Percentiles rank a stretch among this genome's conserved stretches.
phyloP scores from a whole-genome alignment of 1,284 basidiomycete species.

The Sporisorium scitamineum region DNA sequence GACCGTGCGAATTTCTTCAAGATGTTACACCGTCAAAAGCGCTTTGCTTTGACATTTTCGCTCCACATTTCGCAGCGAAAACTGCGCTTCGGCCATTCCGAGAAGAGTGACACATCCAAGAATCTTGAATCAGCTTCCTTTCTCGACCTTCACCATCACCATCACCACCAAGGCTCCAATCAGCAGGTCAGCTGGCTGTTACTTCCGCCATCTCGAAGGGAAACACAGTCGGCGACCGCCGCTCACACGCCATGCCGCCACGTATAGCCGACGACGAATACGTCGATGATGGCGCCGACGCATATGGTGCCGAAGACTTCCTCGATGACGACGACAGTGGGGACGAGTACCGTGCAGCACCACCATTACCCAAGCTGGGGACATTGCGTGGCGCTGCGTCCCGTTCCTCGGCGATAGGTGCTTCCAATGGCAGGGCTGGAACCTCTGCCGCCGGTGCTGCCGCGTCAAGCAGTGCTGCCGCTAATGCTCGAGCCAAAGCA shows the following conservation, averaged over 20 bases:
- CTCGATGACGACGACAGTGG: slow-evolving; percentile 54
- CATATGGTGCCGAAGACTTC: slow-evolving; percentile 50
- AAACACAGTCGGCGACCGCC: not conserved
- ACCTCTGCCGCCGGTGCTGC: not conserved
- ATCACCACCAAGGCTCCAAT: not conserved
- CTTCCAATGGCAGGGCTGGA: slow-evolving; percentile 30
- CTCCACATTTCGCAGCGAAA: slow-evolving; percentile 17
- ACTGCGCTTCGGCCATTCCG: slow-evolving; percentile 5
- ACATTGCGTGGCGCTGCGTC: slow-evolving; percentile 19
- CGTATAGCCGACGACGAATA: slow-evolving; percentile 48
- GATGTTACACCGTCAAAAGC: slow-evolving; percentile 7
- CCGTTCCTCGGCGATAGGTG: slow-evolving; percentile 11
- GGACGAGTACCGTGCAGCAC: slow-evolving; percentile 49
- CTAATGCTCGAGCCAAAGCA: slow-evolving; percentile 13
- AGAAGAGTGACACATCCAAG: slow-evolving; percentile 5
- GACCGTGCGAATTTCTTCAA: not conserved
- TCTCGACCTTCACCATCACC: not conserved
- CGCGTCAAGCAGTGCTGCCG: not conserved
- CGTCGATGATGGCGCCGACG: slow-evolving; percentile 42
- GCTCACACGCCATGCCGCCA: slow-evolving; percentile 32
- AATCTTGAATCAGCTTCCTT: slow-evolving; percentile 1
- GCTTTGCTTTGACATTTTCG: not conserved
- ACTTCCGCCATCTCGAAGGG: too few relatives aligned
- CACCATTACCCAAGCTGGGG: slow-evolving; percentile 38
- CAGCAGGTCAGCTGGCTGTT: not conserved